Evolutionary conservation across 768 basidiomycete genomes (phyloP), one percentile per base, ranked within the genome.

Genomic region (Tulasnella sp.): DNA sequence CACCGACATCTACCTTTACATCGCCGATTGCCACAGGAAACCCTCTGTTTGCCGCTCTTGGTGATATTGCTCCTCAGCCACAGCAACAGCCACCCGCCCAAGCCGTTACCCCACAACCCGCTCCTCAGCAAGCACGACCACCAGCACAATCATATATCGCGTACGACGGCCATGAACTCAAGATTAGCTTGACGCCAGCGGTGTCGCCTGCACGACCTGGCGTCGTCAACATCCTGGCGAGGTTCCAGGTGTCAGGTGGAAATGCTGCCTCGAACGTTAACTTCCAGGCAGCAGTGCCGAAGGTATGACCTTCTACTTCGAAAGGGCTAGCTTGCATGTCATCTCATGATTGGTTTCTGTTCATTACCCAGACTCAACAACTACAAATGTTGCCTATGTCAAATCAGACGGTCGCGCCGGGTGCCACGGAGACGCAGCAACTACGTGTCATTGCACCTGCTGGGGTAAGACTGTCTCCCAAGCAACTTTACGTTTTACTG

Each of bases 311-410:
- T 12, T n/a, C 9, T 14, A 31, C 28, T 37, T 54, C 16, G 1
- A 20, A 20, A 22, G 48, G 18, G 48, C 22, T 20, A 18, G 48
- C 5, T 50, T 1, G 18, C 28, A 48, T 18, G 73, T 28, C 2
- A 50, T 41, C 40, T 28, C 12, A 64, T 80, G 12, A 73, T 46
- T 6, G 5, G 37, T 40, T 80, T 20, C 24, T 31, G 18, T 18
- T 41, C 34, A 22, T 16, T 37, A 12, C 3, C 12, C 84, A 99
- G 96, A 94, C 96, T 0, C 97, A 98, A 86, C 96, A 98, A 85
- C 86, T 99, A 79, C 97, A 98, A 85, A 99, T 99, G 97, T 89
- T 96, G 80, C 96, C 97, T 8, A 98, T 99, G 94, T 96, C 96
- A 7, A 96, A 93, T 85, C 89, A 93, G 16, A 93, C 91, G 77